A percentile compares a stretch with the other conserved stretches of the same genome.
Evolutionary conservation across 1,284 basidiomycete species (phyloP).

Genomic region (Ceraceosorus bombacis): DNA sequence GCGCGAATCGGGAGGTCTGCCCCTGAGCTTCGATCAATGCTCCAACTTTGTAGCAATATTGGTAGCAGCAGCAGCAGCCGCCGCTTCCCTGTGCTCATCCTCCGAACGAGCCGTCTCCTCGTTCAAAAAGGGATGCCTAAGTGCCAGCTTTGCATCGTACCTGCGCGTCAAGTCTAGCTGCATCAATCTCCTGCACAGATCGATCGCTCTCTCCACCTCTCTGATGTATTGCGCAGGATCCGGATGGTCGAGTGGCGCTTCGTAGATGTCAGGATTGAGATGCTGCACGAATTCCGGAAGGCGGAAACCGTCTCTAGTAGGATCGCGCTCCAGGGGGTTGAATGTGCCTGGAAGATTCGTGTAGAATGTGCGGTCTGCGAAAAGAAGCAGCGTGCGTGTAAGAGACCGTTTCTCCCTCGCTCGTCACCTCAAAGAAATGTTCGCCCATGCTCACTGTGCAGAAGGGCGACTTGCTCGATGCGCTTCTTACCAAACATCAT

Average conservation of each 20-base stretch:
- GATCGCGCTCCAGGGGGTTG: slow-evolving; percentile 34
- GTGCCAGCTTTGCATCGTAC: slow-evolving; percentile 31
- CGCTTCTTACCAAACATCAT: slow-evolving; percentile 72
- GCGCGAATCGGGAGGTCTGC: no score
- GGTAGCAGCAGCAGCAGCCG: no score
- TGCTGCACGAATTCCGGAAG: slow-evolving; percentile 37
- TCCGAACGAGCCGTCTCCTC: no score
- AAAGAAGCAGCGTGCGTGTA: slow-evolving; percentile 1
- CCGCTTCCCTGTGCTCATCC: no score
- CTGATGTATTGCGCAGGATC: slow-evolving; percentile 27
- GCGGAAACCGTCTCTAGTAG: slow-evolving; percentile 18
- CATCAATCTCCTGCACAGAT: slow-evolving; percentile 35
- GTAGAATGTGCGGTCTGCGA: slow-evolving; percentile 21
- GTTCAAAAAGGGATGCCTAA: slow-evolving; percentile 36
- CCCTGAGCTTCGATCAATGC: no score
- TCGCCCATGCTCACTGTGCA: slow-evolving; percentile 59
- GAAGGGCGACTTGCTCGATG: slow-evolving; percentile 76
- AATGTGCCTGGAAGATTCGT: slow-evolving; percentile 10
- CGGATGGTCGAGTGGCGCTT: slow-evolving; percentile 28
- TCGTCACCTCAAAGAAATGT: background rate
- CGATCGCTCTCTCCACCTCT: slow-evolving; percentile 37
- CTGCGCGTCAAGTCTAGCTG: slow-evolving; percentile 41
- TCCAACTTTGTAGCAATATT: no score
- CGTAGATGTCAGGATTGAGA: slow-evolving; percentile 34
- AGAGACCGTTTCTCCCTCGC: background rate